A percentile compares a stretch with the other conserved stretches of the same genome.
These are phyloP conservation scores for Colletotrichum sidae DNA, from an alignment of 2,329 filamentous ascomycete genomes.

Conservation along the genomic window DNA sequence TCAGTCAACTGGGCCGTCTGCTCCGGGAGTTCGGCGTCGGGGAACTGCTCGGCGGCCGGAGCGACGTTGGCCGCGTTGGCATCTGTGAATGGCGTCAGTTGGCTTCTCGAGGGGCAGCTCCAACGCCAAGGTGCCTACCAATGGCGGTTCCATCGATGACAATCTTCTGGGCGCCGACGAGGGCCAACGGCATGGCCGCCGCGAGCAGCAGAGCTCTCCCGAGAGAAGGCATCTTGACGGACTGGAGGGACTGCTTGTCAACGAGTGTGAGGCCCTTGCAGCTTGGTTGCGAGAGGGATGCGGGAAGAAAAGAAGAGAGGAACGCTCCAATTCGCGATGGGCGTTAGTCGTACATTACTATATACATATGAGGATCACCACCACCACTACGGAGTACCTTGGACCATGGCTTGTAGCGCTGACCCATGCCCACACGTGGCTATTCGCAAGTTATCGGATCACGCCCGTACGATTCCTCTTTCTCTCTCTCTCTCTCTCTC, in stretches of 20 bases:
- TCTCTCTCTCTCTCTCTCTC: constrained; percentile 1
- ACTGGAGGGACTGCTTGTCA: constrained; percentile 13
- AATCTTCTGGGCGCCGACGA: constrained; percentile 41
- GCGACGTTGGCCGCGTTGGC: constrained; percentile 39
- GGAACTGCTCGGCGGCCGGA: constrained; percentile 37
- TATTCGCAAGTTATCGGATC: constrained; percentile 17
- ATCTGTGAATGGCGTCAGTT: background rate
- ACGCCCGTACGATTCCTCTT: constrained; percentile 15
- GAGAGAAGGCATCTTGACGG: constrained; percentile 28
- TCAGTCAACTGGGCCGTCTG: constrained; percentile 49
- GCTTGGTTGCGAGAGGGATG: constrained; percentile 20
- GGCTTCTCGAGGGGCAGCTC: background rate
- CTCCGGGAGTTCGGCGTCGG: constrained; percentile 25
- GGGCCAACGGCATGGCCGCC: constrained; percentile 21
- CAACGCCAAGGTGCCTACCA: constrained; percentile 32
- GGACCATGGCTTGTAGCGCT: constrained; percentile 1
- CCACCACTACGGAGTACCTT: background rate
- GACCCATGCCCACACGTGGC: constrained; percentile 7
- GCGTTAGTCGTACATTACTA: constrained; percentile 1
- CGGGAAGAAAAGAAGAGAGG: background rate
- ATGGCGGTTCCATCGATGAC: constrained; percentile 40
- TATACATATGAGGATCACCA: constrained; percentile 22
- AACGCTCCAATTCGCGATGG: background rate
- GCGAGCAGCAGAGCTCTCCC: constrained; percentile 22
- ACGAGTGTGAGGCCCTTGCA: constrained; percentile 12